Evolutionary conservation across 1,139 yeast species (phyloP), one percentile per base, ranked within the genome.

Genomic region (Geotrichum klebahnii): DNA sequence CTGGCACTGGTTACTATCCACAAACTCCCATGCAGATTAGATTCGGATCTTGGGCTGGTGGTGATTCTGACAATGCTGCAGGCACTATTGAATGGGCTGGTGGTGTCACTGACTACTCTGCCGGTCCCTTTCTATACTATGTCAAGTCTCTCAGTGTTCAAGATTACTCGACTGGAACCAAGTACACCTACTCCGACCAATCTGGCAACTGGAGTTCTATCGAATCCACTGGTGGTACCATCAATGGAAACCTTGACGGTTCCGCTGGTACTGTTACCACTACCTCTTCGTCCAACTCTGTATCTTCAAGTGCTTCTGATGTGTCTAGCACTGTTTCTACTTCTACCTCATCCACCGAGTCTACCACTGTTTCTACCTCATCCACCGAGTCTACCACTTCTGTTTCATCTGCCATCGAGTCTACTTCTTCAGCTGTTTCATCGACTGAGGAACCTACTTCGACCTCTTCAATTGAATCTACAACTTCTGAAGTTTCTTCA

Each of bases 21-120:
- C 89, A 84, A 66, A 70, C 84, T 17, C 95, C 95, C 33, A 84
- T 84, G 92, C 75, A 73, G 56, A 65, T 86, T 16, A 76, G 71
- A 60, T 74, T 84, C 50, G 94, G 94, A 51, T 63, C 77, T 5
- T 84, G 94, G 94, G 89, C 92, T 16, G 94, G 90, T 54, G 94
- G 94, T 54, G 89, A 83, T 64, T 73, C 87, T 14, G 61, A 71
- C 35, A 83, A 83, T 61, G 68, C 74, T 26, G 57, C 54, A 24
- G 95, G 94, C 33, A 84, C 94, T 5, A 81, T 85, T 52, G 79
- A 79, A 60, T 85, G 95, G 95, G 92, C 94, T n/a, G 94, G 95
- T 46, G 95, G 95, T 48, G 57, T 58, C 12, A 80, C 88, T 12
- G 82, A 84, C 65, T 84, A 79, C 63, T 57, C 76, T n/a, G 61